A percentile compares a stretch with the other conserved stretches of the same genome.
Conservation (phyloP, 192 early-diverging fungal genomes). For the Lobosporangium transversale region DNA sequence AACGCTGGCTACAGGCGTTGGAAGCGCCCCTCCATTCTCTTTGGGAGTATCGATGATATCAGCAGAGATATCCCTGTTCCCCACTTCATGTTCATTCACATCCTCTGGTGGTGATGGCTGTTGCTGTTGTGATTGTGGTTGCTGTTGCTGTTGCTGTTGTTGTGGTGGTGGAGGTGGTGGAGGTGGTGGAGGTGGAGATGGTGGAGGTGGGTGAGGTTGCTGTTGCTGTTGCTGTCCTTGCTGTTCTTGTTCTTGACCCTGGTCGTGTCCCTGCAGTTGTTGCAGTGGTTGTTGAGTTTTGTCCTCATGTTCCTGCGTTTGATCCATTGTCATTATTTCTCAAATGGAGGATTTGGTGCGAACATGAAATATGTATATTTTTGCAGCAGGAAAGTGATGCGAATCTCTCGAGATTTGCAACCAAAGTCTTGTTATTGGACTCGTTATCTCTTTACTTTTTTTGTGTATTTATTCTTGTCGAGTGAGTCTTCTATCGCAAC, state of each 20-base stretch:
- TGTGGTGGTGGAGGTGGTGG: no score
- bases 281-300: slow-evolving; percentile 7
- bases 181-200: no score
- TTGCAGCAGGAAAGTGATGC: neutral
- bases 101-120: slow-evolving; percentile 40
- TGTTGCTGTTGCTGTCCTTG: no score
- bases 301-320: slow-evolving; percentile 16
- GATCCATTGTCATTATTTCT: slow-evolving; percentile 24
- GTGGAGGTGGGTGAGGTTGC: no score
- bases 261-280: no score
- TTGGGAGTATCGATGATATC: slow-evolving; percentile 1
- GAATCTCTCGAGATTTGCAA: no score
- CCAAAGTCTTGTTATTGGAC: neutral
- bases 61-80: neutral
- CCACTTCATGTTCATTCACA: slow-evolving; percentile 3
- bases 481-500: neutral
- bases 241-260: no score
- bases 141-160: slow-evolving; percentile 6
- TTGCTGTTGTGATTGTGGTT: slow-evolving; percentile 18
- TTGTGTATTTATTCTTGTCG: no score
- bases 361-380: neutral
- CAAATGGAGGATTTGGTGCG: neutral
- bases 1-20: slow-evolving; percentile 17
- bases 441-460: neutral
- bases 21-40: slow-evolving; percentile 9